Base-by-base conservation (phyloP, 164 flowering plant species). In the Magnolia officinalis region DNA sequence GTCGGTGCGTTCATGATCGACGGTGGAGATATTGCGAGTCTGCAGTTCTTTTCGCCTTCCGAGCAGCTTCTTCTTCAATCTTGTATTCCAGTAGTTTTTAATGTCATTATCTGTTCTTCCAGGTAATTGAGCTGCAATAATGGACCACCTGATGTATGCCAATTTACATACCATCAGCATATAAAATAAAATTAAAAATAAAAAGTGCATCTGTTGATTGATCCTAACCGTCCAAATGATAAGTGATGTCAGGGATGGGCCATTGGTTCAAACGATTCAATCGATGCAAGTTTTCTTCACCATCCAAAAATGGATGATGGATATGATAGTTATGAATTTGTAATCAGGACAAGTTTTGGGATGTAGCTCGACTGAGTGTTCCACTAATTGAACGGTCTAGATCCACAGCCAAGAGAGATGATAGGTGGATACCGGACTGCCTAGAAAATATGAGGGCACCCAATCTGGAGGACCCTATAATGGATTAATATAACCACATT, bases 41-140 rank as follows among this genome's bases (percentile, higher is more conserved):
- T 78, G 83, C 14, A 90, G 81, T 2, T 89, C 89, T 69, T 90
- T 92, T 21, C 91, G 85, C 81, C 85, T 84, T 69, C 98, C 98
- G 0, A 94, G 89, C 26, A 95, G 70, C 74, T 92, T 93, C 82
- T 91, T 95, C 92, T 95, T 95, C 84, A 95, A 72, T 76, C 88
- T 91, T 3, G 98, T 95, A 85, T 95, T 95, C 98, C 98, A 95
- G 79, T 95, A 93, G 86, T 95, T 95, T 84, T 95, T 95, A 61
- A 95, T 89, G 75, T 95, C 98, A 76, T 95, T 95, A 69, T 95
- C 98, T 21, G 98, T 95, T 78, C 98, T 90, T 80, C 98, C 98
- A 4, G 98, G 98, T 78, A 95, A 78, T 63, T 93, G 97, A 1
- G 98, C 98, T 6, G 98, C 98, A 83, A 95, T 95, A 77, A 95